Base-by-base conservation (phyloP, 2,329 filamentous ascomycete species). In the Fusarium subglutinans region DNA sequence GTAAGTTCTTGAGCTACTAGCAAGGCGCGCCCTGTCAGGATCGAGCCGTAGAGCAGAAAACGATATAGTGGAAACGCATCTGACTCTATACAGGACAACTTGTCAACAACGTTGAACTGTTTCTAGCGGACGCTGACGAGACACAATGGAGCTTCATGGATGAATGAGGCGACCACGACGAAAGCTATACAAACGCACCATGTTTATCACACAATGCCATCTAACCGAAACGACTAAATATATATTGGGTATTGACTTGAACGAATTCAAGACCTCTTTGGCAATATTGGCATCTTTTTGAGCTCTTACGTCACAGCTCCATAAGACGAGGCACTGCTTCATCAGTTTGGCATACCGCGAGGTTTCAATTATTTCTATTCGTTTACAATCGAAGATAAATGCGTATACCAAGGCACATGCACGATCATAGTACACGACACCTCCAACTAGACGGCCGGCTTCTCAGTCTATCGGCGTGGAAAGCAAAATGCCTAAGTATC, bases 71-170 rank as follows among this genome's bases (percentile, higher is more conserved):
- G 38, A 59, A 43, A 43, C 35, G 30, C 41, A 59, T 65, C 71
- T 76, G 63, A 77, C 67, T 48, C 17, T 62, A 18, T 53, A 28
- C 56, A 80, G 79, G 75, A 28, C 77, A 80, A 58, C 71, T 80
- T 56, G 79, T 80, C 17, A 69, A 71, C 28, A 76, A 77, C 53
- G 76, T 80, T 40, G 79, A 80, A 51, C 62, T 65, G 13, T 79
- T 79, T 63, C 47, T 80, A 33, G 78, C 77, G 22, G 74, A 76
- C 24, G 73, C 74, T 18, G 78, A 80, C 40, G 67, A 63, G 41
- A 68, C 69, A 18, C 68, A 70, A 50, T 78, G 77, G 77, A 73
- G 70, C 40, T 78, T 78, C 26, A 66, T 78, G 66, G 66, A 74
- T 41, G 76, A 76, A 54, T 78, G 30, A 69, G 61, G 55, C 41